Evolutionary conservation across 83 land plant genomes (phyloP), one percentile per base, ranked within the genome.

Genomic region (Isoetes engelmannii): DNA sequence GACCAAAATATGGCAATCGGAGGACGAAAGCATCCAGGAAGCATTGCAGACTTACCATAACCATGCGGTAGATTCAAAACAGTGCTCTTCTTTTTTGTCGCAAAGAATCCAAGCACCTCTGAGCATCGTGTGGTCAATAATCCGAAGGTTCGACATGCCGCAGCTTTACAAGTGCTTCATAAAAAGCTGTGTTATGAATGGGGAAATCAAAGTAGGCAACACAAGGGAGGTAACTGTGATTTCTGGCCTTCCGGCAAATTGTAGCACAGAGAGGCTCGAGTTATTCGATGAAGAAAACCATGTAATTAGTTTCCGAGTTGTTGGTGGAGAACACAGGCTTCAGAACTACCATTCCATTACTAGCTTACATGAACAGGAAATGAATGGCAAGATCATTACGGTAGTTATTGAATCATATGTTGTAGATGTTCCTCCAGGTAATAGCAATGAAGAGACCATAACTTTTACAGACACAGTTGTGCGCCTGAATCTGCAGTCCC

Each of bases 71-170:
- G 69, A 10, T 5, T 61, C 69, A 7, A 47, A 49, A 7, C 19
- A 84, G 58, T 81, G 84, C 74, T 54, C 69, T 28, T 78, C 87
- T 43, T 48, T 60, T 41, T 59, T 78, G 41, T 48, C 67, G 21
- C 85, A 84, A 57, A 60, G 55, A 4, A 71, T 82, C 21, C 45
- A 67, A 48, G 87, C 87, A 4, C 82, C 84, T 0, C 48, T 82
- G 1, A 7, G 48, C 0, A 49, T 69, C 5, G 87, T 85, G 0
- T 85, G 87, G 87, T 82, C 81, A n/a, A 44, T 85, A 4, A 70
- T 85, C 15, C 75, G 83, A 4, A 61, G 70, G 5, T 85, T 85
- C 72, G 81, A 77, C 50, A 65, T 65, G 48, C 87, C 87, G 4
- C 85, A 77, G 55, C 61, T 80, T 0, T 75, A 75, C 59, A 75